Percentiles rank a stretch among this genome's conserved stretches.
These are phyloP conservation scores for Ganoderma leucocontextum DNA, from an alignment of 1,284 basidiomycete genomes.

Conservation along the genomic window DNA sequence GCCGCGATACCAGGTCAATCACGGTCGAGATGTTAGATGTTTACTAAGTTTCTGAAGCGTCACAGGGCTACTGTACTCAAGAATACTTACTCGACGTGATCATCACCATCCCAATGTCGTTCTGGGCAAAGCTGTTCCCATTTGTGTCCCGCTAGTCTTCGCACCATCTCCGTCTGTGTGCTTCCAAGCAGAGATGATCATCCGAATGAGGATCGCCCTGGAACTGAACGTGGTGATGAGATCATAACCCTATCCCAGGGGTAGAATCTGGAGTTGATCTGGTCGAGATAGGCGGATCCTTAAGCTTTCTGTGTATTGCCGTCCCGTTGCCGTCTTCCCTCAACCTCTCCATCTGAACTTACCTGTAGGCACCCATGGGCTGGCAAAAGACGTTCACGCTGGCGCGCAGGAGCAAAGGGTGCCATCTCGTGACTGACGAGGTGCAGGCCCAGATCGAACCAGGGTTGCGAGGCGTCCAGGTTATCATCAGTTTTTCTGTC, in stretches of 20 bases:
- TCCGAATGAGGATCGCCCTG: not conserved
- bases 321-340: not conserved
- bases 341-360: not conserved
- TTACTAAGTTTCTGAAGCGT: not conserved
- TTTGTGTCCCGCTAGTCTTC: not conserved
- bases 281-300: not conserved
- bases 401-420: slow-evolving; percentile 67
- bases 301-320: not conserved
- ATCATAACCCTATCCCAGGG: slow-evolving; percentile 24
- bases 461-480: slow-evolving; percentile 78
- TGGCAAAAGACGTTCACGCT: slow-evolving; percentile 92
- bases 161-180: not conserved
- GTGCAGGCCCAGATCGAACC: slow-evolving; percentile 75
- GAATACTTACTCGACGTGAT: not conserved
- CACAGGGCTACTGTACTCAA: too few relatives aligned
- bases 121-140: not conserved
- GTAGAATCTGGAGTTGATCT: slow-evolving; percentile 13
- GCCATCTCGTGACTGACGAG: slow-evolving; percentile 89
- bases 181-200: not conserved
- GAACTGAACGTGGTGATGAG: not conserved
- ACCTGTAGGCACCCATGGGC: slow-evolving; percentile 64
- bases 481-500: slow-evolving; percentile 38
- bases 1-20: not conserved
- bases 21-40: not conserved
- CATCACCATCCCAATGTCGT: not conserved